Conservation (phyloP, 306 rosid genomes). For the Cercis canadensis region DNA sequence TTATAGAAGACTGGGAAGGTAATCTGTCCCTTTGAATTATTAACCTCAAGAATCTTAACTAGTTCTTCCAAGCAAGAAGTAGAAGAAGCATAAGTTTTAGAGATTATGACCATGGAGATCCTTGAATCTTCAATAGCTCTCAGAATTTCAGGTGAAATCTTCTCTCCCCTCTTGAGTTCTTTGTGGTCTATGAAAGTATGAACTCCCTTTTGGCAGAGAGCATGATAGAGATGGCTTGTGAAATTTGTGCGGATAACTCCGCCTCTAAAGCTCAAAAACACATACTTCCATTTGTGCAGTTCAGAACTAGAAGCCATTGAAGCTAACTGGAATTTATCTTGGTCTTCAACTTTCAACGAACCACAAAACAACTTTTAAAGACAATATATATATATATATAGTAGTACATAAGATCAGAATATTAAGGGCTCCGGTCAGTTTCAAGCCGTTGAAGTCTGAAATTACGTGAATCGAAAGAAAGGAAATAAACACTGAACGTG, state of each 20-base stretch:
- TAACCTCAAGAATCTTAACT: conserved; percentile 9
- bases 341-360: too few relatives aligned
- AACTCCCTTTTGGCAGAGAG: conserved; percentile 5
- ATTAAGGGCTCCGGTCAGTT: not conserved
- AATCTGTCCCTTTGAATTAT: conserved; percentile 13
- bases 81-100: conserved; percentile 23
- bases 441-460: not conserved
- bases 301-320: conserved; percentile 4
- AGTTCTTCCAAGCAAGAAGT: conserved; percentile 31
- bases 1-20: conserved; percentile 22
- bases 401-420: too few relatives aligned
- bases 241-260: not conserved
- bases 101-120: conserved; percentile 12
- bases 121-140: conserved; percentile 28
- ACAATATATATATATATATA: too few relatives aligned
- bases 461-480: not conserved
- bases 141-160: not conserved
- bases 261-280: conserved; percentile 34
- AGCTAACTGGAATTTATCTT: not conserved
- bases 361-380: not conserved
- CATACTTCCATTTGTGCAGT: not conserved
- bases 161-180: conserved; percentile 5
- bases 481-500: not conserved
- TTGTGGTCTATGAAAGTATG: conserved; percentile 29
- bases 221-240: conserved; percentile 25